Evolutionary conservation across 768 basidiomycete genomes (phyloP).

Genomic region (Mycena chlorophos): DNA sequence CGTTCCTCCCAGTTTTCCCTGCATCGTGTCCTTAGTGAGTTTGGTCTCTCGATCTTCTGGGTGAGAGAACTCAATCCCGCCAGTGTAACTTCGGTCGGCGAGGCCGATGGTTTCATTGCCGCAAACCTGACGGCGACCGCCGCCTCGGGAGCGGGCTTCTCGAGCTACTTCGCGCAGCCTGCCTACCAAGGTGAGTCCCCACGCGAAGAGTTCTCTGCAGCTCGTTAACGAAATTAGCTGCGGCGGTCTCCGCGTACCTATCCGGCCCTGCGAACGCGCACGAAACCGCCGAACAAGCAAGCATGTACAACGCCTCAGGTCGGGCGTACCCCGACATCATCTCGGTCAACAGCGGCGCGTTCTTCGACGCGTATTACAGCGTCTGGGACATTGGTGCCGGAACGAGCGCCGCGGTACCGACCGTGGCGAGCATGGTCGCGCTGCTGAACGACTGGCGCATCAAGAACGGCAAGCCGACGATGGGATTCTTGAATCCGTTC

Average conservation of each 20-base stretch:
- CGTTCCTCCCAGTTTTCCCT: slow-evolving; percentile 34
- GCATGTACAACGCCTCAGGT: slow-evolving; percentile 35
- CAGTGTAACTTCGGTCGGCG: slow-evolving; percentile 20
- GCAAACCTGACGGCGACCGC: neutral
- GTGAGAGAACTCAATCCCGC: slow-evolving; percentile 1
- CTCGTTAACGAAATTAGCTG: too few species aligned
- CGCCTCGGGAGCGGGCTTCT: slow-evolving; percentile 40
- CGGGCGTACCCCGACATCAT: slow-evolving; percentile 39
- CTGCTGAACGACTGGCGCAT: slow-evolving; percentile 45
- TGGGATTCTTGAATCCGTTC: slow-evolving; percentile 43
- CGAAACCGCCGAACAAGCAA: slow-evolving; percentile 19
- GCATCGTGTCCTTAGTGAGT: slow-evolving; percentile 23
- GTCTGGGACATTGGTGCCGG: slow-evolving; percentile 31
- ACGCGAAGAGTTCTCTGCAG: too few species aligned
- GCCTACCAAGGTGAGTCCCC: slow-evolving; percentile 34
- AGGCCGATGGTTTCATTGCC: slow-evolving; percentile 1
- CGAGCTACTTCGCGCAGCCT: slow-evolving; percentile 39
- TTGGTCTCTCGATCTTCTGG: slow-evolving; percentile 1
- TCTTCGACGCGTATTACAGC: slow-evolving; percentile 34
- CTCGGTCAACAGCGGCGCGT: slow-evolving; percentile 28
- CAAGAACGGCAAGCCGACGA: slow-evolving; percentile 27
- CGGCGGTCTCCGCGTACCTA: slow-evolving; percentile 24
- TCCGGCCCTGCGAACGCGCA: slow-evolving; percentile 24
- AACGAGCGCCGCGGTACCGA: slow-evolving; percentile 40
- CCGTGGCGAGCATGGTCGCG: slow-evolving; percentile 38